These are phyloP conservation scores for Debaryomycetaceae sp. DNA, from an alignment of 1,139 yeast species.

Conservation along the genomic window DNA sequence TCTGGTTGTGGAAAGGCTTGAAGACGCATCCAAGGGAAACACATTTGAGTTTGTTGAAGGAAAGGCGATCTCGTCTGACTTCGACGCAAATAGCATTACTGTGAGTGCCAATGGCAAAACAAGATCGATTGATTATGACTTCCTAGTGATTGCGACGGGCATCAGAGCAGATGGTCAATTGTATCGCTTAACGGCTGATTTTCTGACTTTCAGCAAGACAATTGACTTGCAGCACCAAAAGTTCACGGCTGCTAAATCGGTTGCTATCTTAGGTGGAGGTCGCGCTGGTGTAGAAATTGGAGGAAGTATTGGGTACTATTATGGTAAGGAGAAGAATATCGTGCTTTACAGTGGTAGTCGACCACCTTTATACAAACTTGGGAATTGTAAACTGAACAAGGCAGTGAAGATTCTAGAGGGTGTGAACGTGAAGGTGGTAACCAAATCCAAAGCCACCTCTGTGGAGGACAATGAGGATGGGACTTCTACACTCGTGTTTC, in stretches of 20 bases:
- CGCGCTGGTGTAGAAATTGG: constrained; percentile 40
- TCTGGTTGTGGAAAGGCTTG: constrained; percentile 16
- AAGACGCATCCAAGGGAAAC: constrained; percentile 10
- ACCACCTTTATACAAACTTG: constrained; percentile 20
- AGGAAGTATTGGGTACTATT: constrained; percentile 29
- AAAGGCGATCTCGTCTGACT: constrained; percentile 20
- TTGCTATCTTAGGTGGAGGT: constrained; percentile 41
- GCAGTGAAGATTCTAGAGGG: constrained; percentile 19
- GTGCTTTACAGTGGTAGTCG: constrained; percentile 25
- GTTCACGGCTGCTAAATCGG: constrained; percentile 18
- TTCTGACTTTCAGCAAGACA: constrained; percentile 12
- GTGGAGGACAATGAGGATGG: constrained; percentile 3
- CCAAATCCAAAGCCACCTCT: constrained; percentile 11
- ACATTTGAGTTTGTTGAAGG: constrained; percentile 19
- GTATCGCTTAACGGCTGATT: constrained; percentile 23
- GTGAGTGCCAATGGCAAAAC: constrained; percentile 8
- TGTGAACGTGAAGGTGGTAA: constrained; percentile 26
- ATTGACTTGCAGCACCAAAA: constrained; percentile 13
- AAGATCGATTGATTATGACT: constrained; percentile 20
- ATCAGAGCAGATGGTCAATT: constrained; percentile 19
- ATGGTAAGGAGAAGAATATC: constrained; percentile 16
- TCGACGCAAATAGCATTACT: constrained; percentile 12
- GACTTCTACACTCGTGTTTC: constrained; percentile 9
- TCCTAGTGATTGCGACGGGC: constrained; percentile 34
- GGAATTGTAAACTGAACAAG: constrained; percentile 10